Percentiles rank a stretch among this genome's conserved stretches.
Evolutionary conservation across 345 rosid genomes (phyloP).

Genomic region (Trapa bicornis): DNA sequence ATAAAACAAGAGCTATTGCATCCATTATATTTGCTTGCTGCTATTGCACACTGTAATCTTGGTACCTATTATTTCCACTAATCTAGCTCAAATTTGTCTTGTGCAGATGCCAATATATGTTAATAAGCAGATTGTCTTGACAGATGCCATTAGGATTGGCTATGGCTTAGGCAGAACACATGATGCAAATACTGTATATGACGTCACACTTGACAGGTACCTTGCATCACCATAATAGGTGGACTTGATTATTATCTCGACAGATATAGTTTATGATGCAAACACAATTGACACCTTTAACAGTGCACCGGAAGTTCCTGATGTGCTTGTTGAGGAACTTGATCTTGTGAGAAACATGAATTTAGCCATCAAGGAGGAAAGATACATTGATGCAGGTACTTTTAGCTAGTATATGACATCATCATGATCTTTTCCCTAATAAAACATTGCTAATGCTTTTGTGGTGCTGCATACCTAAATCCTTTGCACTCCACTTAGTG

Average conservation of each 20-base stretch:
- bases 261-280: neutral
- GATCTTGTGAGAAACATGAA: conserved; percentile 48
- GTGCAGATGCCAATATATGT: conserved; percentile 83
- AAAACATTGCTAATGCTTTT: neutral
- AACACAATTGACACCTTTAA: conserved; percentile 5
- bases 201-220: conserved; percentile 73
- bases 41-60: neutral
- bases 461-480: neutral
- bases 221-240: neutral
- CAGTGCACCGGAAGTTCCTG: conserved; percentile 80
- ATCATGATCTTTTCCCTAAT: conserved; percentile 1
- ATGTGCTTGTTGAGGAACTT: conserved; percentile 61
- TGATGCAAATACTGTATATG: conserved; percentile 42
- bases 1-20: neutral
- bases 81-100: conserved; percentile 9
- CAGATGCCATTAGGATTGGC: conserved; percentile 69
- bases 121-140: conserved; percentile 57
- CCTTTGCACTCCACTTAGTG: neutral
- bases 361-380: conserved; percentile 66
- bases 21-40: neutral
- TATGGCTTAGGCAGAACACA: conserved; percentile 42
- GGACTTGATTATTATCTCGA: neutral
- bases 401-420: neutral
- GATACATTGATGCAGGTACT: conserved; percentile 81
- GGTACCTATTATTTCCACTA: neutral